Conservation (phyloP, 441 rosid genomes). For the Manihot esculenta region DNA sequence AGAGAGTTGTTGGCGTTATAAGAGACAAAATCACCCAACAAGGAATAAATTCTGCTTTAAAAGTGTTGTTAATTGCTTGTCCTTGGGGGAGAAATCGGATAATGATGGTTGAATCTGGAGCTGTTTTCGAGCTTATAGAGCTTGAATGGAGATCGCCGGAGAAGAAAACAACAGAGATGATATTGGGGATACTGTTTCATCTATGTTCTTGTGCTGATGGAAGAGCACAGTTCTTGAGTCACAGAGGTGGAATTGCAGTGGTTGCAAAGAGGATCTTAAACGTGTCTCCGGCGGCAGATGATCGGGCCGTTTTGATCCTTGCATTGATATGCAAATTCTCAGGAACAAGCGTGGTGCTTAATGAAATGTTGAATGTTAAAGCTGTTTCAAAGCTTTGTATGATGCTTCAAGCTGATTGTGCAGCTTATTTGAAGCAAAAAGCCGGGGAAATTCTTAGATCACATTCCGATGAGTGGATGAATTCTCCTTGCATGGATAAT, state of each 20-base stretch:
- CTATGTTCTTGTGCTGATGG: conserved; percentile 73
- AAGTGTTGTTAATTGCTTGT: conserved; percentile 42
- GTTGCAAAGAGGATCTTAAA: conserved; percentile 48
- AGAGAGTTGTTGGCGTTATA: conserved; percentile 35
- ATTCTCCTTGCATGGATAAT: conserved; percentile 49
- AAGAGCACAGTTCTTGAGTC: conserved; percentile 59
- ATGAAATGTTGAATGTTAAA: conserved; percentile 56
- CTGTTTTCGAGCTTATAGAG: conserved; percentile 55
- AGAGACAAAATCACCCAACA: conserved; percentile 30
- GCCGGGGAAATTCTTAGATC: conserved; percentile 48
- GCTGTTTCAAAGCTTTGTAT: conserved; percentile 56
- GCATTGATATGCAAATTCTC: conserved; percentile 44
- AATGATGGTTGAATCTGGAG: conserved; percentile 43
- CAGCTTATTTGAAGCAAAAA: conserved; percentile 47
- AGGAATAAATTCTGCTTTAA: conserved; percentile 46
- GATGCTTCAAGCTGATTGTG: conserved; percentile 42
- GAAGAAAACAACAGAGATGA: conserved; percentile 52
- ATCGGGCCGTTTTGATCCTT: conserved; percentile 52
- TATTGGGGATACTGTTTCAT: conserved; percentile 48
- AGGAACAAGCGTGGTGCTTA: conserved; percentile 34
- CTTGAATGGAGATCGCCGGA: conserved; percentile 41
- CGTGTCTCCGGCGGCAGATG: conserved; percentile 49
- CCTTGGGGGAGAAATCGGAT: conserved; percentile 54
- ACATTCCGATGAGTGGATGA: conserved; percentile 54
- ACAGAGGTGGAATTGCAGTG: conserved; percentile 52